Evolutionary conservation across 2,329 filamentous ascomycete genomes (phyloP).

Genomic region (Mollisia scopiformis): DNA sequence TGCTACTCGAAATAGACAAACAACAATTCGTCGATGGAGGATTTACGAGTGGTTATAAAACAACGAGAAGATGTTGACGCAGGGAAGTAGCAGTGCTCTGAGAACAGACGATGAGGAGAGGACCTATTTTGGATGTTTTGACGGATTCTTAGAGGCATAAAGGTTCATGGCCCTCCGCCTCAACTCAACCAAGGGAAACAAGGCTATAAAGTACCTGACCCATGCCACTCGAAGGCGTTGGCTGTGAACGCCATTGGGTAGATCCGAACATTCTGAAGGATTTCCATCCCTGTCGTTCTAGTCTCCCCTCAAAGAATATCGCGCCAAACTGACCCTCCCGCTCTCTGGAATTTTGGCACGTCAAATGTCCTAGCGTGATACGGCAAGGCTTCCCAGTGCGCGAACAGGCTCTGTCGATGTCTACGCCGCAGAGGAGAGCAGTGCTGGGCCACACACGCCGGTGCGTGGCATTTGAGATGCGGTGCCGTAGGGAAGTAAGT

Average conservation of each 20-base stretch:
- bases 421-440: background rate
- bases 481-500: background rate
- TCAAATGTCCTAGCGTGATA: constrained; percentile 9
- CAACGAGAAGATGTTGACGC: constrained; percentile 24
- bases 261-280: constrained; percentile 18
- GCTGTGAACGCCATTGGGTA: constrained; percentile 16
- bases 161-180: constrained; percentile 31
- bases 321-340: constrained; percentile 16
- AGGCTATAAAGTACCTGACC: constrained; percentile 31
- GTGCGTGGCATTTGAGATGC: background rate
- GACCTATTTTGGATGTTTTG: constrained; percentile 34
- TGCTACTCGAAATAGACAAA: constrained; percentile 32
- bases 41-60: constrained; percentile 28
- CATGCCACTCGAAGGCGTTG: constrained; percentile 8
- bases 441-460: background rate
- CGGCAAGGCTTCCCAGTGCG: constrained; percentile 13
- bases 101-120: constrained; percentile 29
- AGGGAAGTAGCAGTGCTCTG: constrained; percentile 21
- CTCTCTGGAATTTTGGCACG: constrained; percentile 12
- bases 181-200: constrained; percentile 28
- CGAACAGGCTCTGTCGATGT: constrained; percentile 6
- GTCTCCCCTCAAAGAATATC: constrained; percentile 2
- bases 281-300: constrained; percentile 7
- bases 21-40: constrained; percentile 9
- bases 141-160: constrained; percentile 34